These are phyloP conservation scores for Penicillium sp. DNA, from an alignment of 2,329 filamentous ascomycete genomes.

Conservation along the genomic window DNA sequence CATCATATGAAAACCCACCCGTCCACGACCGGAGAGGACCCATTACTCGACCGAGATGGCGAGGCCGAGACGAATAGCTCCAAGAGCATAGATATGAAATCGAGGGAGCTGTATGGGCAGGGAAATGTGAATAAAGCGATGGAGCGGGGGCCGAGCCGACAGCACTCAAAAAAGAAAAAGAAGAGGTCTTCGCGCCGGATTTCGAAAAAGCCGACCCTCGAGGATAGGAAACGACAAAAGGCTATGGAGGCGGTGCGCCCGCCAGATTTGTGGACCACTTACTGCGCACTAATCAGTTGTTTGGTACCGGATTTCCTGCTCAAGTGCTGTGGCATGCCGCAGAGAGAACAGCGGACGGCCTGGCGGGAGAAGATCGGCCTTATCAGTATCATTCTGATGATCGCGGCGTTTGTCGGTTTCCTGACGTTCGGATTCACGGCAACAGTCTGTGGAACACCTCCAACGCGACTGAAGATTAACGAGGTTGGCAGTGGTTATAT, in stretches of 20 bases:
- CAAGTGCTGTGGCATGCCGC: constrained; percentile 78
- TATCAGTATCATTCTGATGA: constrained; percentile 85
- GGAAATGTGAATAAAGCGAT: constrained; percentile 45
- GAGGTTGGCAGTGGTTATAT: constrained; percentile 80
- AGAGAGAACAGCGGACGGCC: constrained; percentile 83
- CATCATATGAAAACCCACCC: constrained; percentile 88
- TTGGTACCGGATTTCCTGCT: constrained; percentile 88
- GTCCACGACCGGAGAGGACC: constrained; percentile 89
- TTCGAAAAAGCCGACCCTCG: constrained; percentile 57
- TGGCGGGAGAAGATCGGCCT: constrained; percentile 99
- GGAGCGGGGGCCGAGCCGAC: constrained; percentile 41
- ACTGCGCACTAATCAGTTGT: constrained; percentile 91
- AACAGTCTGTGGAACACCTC: constrained; percentile 75
- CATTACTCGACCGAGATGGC: constrained; percentile 70
- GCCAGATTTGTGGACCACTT: constrained; percentile 90
- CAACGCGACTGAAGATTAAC: constrained; percentile 75
- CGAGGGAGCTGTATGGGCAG: constrained; percentile 34
- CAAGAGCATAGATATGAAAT: constrained; percentile 61
- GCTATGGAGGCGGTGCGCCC: constrained; percentile 67
- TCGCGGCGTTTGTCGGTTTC: constrained; percentile 89
- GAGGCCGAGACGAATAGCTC: constrained; percentile 57
- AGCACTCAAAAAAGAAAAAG: constrained; percentile 47
- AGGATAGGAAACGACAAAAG: constrained; percentile 61
- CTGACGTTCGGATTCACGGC: constrained; percentile 95
- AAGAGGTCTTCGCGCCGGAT: constrained; percentile 69